Evolutionary conservation across 78 protist genomes (phyloP).

Genomic region (Dictyostelium intermedium): DNA sequence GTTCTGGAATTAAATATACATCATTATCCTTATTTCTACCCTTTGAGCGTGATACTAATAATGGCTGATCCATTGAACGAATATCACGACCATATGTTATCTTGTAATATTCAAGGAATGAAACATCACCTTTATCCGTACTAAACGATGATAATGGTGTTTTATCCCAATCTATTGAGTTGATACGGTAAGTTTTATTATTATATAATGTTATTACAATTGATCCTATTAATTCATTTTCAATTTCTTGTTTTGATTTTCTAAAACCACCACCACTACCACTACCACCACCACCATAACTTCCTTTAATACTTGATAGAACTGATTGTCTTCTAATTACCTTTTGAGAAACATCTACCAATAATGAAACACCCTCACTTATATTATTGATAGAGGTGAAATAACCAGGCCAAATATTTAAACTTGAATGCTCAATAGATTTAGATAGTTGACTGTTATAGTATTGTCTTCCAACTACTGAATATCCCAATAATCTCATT

Average conservation of each 20-base stretch:
- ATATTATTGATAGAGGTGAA: not conserved
- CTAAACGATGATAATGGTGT: not conserved
- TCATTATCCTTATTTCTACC: not conserved
- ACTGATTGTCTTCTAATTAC: not conserved
- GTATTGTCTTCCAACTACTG: conserved; percentile 30
- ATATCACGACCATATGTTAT: not conserved
- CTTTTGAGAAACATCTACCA: conserved; percentile 37
- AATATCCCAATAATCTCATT: not conserved
- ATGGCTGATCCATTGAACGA: conserved; percentile 29
- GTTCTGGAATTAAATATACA: conserved; percentile 36
- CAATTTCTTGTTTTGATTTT: not conserved
- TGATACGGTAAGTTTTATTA: conserved; percentile 49
- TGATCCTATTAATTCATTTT: not conserved
- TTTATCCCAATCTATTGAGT: conserved; percentile 17
- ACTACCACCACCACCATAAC: not conserved
- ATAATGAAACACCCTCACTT: conserved; percentile 2
- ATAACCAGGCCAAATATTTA: conserved; percentile 57
- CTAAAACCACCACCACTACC: not conserved
- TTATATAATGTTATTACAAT: conserved; percentile 3
- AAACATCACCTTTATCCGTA: not conserved
- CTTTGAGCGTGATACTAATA: not conserved
- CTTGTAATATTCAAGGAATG: not conserved
- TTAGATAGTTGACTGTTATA: not conserved
- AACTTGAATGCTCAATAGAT: conserved; percentile 12
- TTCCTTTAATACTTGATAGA: not conserved